Evolutionary conservation across 75 land plant species (phyloP).

Genomic region (Selaginella moellendorffii): DNA sequence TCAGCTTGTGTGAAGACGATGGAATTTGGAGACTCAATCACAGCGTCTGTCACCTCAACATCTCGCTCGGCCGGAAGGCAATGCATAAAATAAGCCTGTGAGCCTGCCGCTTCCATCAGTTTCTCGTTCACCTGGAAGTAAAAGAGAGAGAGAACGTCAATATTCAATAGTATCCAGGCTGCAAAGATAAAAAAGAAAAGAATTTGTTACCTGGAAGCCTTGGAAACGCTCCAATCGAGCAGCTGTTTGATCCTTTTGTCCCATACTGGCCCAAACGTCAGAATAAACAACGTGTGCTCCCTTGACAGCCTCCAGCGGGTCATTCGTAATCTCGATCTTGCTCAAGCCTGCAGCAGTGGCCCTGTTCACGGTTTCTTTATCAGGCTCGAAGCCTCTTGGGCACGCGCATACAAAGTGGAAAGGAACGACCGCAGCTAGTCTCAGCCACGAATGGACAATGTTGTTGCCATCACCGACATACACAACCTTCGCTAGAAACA

Average conservation of each 20-base stretch:
- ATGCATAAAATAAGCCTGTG: conserved; percentile 90
- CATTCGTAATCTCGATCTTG: conserved; percentile 78
- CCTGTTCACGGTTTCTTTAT: conserved; percentile 49
- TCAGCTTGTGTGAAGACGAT: conserved; percentile 94
- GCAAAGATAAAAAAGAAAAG: too few species aligned
- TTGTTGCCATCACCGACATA: conserved; percentile 97
- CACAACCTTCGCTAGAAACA: conserved; percentile 40
- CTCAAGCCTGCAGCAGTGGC: conserved; percentile 62
- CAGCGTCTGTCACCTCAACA: conserved; percentile 78
- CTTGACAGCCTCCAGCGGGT: conserved; percentile 75
- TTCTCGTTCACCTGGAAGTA: conserved; percentile 62
- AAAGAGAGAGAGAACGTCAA: neutral
- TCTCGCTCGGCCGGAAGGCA: conserved; percentile 97
- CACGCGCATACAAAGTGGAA: conserved; percentile 95
- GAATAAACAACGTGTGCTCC: conserved; percentile 87
- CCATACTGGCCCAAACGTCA: conserved; percentile 99
- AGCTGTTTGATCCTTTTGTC: conserved; percentile 92
- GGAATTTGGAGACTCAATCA: conserved; percentile 81
- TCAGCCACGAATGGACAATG: conserved; percentile 89
- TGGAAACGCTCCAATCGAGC: conserved; percentile 57
- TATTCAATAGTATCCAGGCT: too few species aligned
- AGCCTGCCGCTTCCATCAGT: conserved; percentile 79
- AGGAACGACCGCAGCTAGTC: conserved; percentile 73
- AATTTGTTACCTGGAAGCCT: conserved; percentile 87
- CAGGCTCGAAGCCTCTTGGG: conserved; percentile 92